phyloP scores from a whole-genome alignment of 805 yeast genomes.

The Peterozyma xylosa region DNA sequence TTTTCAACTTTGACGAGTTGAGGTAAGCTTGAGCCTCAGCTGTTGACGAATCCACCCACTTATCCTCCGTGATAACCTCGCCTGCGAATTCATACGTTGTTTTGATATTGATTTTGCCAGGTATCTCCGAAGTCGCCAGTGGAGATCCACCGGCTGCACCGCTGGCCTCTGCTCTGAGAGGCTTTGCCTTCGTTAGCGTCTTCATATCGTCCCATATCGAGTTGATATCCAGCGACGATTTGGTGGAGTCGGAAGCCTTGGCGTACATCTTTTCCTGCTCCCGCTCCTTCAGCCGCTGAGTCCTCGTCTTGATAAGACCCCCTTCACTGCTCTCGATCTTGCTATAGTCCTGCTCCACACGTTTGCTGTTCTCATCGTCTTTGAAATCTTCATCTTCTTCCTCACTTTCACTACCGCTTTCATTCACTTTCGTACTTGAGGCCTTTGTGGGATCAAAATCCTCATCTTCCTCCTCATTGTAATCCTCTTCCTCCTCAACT shows the following conservation, averaged over 20 bases:
- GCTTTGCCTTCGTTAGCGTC: slow-evolving; percentile 8
- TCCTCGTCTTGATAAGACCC: slow-evolving; percentile 66
- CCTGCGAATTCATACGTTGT: slow-evolving; percentile 89
- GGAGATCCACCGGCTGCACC: neutral
- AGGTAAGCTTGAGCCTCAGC: slow-evolving; percentile 85
- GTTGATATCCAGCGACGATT: slow-evolving; percentile 35
- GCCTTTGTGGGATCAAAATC: slow-evolving; percentile 38
- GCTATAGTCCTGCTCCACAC: slow-evolving; percentile 10
- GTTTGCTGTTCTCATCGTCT: slow-evolving; percentile 24
- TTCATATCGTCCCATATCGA: slow-evolving; percentile 52
- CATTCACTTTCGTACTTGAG: slow-evolving; percentile 13
- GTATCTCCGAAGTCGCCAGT: slow-evolving; percentile 10
- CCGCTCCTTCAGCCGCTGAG: slow-evolving; percentile 44
- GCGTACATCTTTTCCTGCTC: slow-evolving; percentile 15
- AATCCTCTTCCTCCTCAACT: slow-evolving; percentile 28
- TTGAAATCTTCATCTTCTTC: slow-evolving; percentile 27
- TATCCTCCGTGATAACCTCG: slow-evolving; percentile 66
- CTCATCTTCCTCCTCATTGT: slow-evolving; percentile 50
- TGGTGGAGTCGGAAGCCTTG: slow-evolving; percentile 6
- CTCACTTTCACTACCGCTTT: slow-evolving; percentile 21
- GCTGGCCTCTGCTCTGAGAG: neutral
- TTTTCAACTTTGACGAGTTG: slow-evolving; percentile 38
- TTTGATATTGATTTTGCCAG: slow-evolving; percentile 60
- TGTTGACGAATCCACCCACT: slow-evolving; percentile 66
- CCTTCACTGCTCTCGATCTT: slow-evolving; percentile 48